A percentile compares a stretch with the other conserved stretches of the same genome.
phyloP scores from a whole-genome alignment of 1,284 basidiomycete genomes.

The Hortiboletus rubellus region DNA sequence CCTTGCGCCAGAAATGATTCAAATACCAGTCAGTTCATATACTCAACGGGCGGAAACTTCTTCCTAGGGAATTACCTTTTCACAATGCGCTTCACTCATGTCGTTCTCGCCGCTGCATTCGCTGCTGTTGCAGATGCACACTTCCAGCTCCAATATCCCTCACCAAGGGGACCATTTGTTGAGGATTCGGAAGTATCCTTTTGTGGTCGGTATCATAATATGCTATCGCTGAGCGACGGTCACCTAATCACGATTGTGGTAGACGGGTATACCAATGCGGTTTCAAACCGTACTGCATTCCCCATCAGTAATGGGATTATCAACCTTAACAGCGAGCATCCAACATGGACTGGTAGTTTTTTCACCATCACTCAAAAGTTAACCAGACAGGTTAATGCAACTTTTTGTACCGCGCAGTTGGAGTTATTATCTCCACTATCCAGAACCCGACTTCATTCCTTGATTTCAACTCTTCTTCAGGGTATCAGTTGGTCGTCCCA shows the following conservation, averaged over 20 bases:
- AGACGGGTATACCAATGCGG: conserved; percentile 50
- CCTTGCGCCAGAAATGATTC: conserved; percentile 6
- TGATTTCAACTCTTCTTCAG: conserved; percentile 48
- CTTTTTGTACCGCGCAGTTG: conserved; percentile 28
- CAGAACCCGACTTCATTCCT: conserved; percentile 53
- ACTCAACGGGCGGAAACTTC: not conserved
- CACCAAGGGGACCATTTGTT: conserved; percentile 54
- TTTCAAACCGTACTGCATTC: conserved; percentile 51
- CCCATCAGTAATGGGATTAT: conserved; percentile 51
- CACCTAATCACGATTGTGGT: not conserved
- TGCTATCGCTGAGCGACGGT: not conserved
- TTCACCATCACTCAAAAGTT: not conserved
- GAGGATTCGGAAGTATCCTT: conserved; percentile 50
- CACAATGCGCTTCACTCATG: conserved; percentile 37
- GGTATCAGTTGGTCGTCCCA: conserved; percentile 40
- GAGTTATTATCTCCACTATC: conserved; percentile 44
- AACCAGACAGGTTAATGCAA: conserved; percentile 2
- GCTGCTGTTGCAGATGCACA: conserved; percentile 51
- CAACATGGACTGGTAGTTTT: conserved; percentile 39
- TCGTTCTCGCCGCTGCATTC: conserved; percentile 35
- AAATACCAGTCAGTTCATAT: conserved; percentile 11
- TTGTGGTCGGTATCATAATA: conserved; percentile 40
- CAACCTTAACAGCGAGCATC: conserved; percentile 43
- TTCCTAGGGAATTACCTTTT: not conserved
- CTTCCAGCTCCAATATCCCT: conserved; percentile 61